Percentiles rank a stretch among this genome's conserved stretches.
phyloP scores from a whole-genome alignment of 306 rosid genomes.

The Carpinus fangiana region DNA sequence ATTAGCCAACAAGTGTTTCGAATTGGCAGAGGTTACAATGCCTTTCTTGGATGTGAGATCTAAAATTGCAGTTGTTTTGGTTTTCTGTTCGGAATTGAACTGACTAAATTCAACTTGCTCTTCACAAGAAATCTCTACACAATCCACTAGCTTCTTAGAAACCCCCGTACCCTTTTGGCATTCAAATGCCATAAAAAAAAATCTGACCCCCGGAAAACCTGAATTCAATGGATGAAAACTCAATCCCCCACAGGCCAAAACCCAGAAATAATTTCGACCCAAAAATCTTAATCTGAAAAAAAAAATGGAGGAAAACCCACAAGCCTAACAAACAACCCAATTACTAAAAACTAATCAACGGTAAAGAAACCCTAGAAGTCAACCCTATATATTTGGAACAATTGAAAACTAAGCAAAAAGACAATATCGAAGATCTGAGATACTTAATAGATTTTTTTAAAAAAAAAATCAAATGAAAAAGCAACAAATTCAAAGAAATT shows the following conservation, averaged over 20 bases:
- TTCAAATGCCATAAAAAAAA: conserved; percentile 87
- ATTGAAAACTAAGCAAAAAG: conserved; percentile 5
- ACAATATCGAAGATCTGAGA: conserved; percentile 5
- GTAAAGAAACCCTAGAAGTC: conserved; percentile 25
- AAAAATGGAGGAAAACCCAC: conserved; percentile 1
- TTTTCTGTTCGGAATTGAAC: conserved; percentile 26
- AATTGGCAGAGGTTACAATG: conserved; percentile 25
- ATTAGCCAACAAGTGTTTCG: conserved; percentile 31
- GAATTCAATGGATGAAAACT: conserved; percentile 37
- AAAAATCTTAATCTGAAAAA: conserved; percentile 1
- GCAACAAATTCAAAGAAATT: background rate
- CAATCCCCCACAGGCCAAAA: conserved; percentile 42
- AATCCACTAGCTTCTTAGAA: conserved; percentile 46
- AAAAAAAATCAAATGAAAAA: background rate
- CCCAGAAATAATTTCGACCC: background rate
- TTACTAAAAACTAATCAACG: background rate
- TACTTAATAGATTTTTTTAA: background rate
- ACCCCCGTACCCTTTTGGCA: conserved; percentile 56
- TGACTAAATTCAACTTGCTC: conserved; percentile 39
- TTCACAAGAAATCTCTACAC: conserved; percentile 35
- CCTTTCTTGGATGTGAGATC: conserved; percentile 44
- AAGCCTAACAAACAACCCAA: conserved; percentile 13
- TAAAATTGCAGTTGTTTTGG: conserved; percentile 20
- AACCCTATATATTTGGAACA: conserved; percentile 14
- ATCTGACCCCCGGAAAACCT: conserved; percentile 24